Conservation (phyloP, 495 filamentous ascomycete species). For the Chlorociboria aeruginascens region DNA sequence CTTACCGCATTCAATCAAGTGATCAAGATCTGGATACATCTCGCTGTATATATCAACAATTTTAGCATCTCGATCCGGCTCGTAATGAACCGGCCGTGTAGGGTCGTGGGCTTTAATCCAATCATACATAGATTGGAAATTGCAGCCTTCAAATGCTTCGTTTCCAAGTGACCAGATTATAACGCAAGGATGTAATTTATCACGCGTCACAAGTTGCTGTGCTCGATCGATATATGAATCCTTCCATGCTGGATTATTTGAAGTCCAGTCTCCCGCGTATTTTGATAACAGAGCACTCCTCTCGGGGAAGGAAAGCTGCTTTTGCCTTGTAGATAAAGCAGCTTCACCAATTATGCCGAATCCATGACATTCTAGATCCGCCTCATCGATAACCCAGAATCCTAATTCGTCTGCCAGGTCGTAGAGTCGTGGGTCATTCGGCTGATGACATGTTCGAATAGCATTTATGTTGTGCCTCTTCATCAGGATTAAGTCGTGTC, state of each 20-base stretch:
- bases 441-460: constrained; percentile 53
- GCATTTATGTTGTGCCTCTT: constrained; percentile 59
- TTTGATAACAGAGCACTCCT: background rate
- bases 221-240: constrained; percentile 61
- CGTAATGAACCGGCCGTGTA: constrained; percentile 55
- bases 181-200: constrained; percentile 55
- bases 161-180: constrained; percentile 69
- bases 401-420: constrained; percentile 58
- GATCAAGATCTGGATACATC: constrained; percentile 50
- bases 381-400: constrained; percentile 61
- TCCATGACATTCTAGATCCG: constrained; percentile 63
- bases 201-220: constrained; percentile 50
- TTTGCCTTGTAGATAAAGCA: background rate
- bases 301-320: constrained; percentile 6
- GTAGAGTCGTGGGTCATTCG: constrained; percentile 47
- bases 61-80: constrained; percentile 46
- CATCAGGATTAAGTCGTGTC: constrained; percentile 50
- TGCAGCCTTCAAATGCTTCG: constrained; percentile 58
- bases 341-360: constrained; percentile 39
- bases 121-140: constrained; percentile 55
- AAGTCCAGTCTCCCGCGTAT: constrained; percentile 32
- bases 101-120: constrained; percentile 45
- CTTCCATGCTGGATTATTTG: constrained; percentile 57
- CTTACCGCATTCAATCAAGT: constrained; percentile 30
- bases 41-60: constrained; percentile 52